Percentiles rank a stretch among this genome's conserved stretches.
phyloP scores from a whole-genome alignment of 306 rosid species.

The Arachis stenosperma region DNA sequence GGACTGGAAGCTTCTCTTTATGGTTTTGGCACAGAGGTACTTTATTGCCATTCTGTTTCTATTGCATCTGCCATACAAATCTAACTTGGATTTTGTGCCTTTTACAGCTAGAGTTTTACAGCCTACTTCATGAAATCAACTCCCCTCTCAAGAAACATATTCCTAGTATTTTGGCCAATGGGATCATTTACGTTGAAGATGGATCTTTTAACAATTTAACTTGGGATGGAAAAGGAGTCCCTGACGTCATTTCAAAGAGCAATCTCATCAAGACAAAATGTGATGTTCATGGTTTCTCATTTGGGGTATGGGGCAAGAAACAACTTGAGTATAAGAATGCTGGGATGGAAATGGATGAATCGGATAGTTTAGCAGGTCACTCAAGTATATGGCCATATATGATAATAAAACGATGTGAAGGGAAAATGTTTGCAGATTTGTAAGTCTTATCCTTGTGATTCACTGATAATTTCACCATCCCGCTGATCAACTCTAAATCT shows the following conservation, averaged over 20 bases:
- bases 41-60: slow-evolving; percentile 33
- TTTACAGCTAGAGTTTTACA: slow-evolving; percentile 82
- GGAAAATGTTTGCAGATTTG: slow-evolving; percentile 85
- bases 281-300: slow-evolving; percentile 54
- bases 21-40: slow-evolving; percentile 93
- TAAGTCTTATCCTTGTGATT: slow-evolving; percentile 50
- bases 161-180: slow-evolving; percentile 75
- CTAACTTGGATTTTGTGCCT: slow-evolving; percentile 43
- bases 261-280: slow-evolving; percentile 52
- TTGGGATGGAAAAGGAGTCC: slow-evolving; percentile 87
- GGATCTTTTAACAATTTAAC: slow-evolving; percentile 61
- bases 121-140: slow-evolving; percentile 58
- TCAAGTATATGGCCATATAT: slow-evolving; percentile 82
- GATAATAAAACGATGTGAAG: slow-evolving; percentile 75
- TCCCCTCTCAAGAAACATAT: slow-evolving; percentile 71
- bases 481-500: slow-evolving; percentile 27
- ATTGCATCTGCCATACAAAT: slow-evolving; percentile 35
- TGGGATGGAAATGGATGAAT: slow-evolving; percentile 45
- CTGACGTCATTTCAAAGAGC: slow-evolving; percentile 63
- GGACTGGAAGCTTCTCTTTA: slow-evolving; percentile 86
- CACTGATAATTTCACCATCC: slow-evolving; percentile 20
- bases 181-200: slow-evolving; percentile 75
- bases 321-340: slow-evolving; percentile 67
- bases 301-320: slow-evolving; percentile 83
- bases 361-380: slow-evolving; percentile 41